Evolutionary conservation across 257 asterid species (phyloP).

Genomic region (Capsicum baccatum): DNA sequence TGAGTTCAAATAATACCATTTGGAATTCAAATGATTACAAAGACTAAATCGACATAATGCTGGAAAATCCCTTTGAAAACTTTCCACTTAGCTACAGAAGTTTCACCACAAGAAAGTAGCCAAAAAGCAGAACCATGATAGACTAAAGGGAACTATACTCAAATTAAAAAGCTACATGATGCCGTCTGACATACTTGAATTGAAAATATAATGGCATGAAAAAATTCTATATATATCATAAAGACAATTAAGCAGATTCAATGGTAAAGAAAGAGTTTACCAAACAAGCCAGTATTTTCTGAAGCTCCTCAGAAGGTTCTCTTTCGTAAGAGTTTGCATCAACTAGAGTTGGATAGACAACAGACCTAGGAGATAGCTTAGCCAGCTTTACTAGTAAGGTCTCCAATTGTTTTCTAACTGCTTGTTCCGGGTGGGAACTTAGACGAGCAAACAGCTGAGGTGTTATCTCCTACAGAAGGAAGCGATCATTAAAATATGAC

Average conservation of each 20-base stretch:
- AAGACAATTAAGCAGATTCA: slow-evolving; percentile 31
- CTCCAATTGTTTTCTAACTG: slow-evolving; percentile 85
- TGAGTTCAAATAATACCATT: slow-evolving; percentile 7
- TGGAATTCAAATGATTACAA: background rate
- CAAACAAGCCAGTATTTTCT: slow-evolving; percentile 81
- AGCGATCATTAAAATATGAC: slow-evolving; percentile 46
- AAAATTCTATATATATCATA: background rate
- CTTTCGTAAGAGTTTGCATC: slow-evolving; percentile 85
- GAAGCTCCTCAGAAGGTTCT: slow-evolving; percentile 93
- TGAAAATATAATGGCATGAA: background rate
- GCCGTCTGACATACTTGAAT: background rate
- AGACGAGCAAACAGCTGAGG: slow-evolving; percentile 95
- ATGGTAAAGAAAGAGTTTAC: slow-evolving; percentile 46
- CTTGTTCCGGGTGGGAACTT: slow-evolving; percentile 91
- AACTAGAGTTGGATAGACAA: slow-evolving; percentile 93
- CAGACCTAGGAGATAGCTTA: slow-evolving; percentile 89
- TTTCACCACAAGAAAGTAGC: background rate
- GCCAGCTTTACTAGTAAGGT: slow-evolving; percentile 84
- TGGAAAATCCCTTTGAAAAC: slow-evolving; percentile 9
- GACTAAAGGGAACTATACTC: background rate
- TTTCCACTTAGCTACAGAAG: background rate
- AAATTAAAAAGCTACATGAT: background rate
- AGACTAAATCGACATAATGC: background rate
- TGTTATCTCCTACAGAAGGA: slow-evolving; percentile 76
- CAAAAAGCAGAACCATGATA: slow-evolving; percentile 6